These are phyloP conservation scores for Tirmania nivea DNA, from an alignment of 495 filamentous ascomycete species.

Conservation along the genomic window DNA sequence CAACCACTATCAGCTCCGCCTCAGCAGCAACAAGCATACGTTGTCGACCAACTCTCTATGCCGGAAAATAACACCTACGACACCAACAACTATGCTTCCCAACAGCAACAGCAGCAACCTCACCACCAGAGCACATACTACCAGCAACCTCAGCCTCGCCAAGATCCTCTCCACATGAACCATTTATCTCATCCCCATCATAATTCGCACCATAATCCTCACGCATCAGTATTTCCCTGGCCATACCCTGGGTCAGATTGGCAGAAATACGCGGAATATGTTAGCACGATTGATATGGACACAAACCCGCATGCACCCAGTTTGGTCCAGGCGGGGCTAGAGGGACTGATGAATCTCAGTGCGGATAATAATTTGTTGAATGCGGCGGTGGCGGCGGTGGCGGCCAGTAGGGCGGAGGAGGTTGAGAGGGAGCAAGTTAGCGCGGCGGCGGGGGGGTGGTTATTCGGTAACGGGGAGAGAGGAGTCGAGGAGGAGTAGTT, in stretches of 20 bases:
- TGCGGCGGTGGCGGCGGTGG: no score
- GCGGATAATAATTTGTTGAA: not conserved
- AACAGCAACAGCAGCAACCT: not conserved
- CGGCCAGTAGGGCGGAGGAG: no score
- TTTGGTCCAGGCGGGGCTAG: not conserved
- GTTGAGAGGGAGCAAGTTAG: no score
- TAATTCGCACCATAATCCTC: not conserved
- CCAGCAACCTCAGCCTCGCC: not conserved
- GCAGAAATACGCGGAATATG: not conserved
- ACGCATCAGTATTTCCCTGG: not conserved
- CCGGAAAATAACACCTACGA: not conserved
- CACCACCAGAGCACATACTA: not conserved
- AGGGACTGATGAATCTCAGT: not conserved
- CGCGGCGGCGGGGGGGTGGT: no score
- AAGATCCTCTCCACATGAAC: not conserved
- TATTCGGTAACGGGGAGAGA: no score
- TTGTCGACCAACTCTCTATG: no score
- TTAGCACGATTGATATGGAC: not conserved
- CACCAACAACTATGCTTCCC: not conserved
- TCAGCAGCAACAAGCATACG: no score
- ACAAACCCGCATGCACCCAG: not conserved
- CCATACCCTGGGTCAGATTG: not conserved
- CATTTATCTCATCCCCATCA: not conserved
- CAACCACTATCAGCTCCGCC: not conserved
- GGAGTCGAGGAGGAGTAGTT: no score